Base-by-base conservation (phyloP, 179 eudicot genomes). In the Silene coronaria region DNA sequence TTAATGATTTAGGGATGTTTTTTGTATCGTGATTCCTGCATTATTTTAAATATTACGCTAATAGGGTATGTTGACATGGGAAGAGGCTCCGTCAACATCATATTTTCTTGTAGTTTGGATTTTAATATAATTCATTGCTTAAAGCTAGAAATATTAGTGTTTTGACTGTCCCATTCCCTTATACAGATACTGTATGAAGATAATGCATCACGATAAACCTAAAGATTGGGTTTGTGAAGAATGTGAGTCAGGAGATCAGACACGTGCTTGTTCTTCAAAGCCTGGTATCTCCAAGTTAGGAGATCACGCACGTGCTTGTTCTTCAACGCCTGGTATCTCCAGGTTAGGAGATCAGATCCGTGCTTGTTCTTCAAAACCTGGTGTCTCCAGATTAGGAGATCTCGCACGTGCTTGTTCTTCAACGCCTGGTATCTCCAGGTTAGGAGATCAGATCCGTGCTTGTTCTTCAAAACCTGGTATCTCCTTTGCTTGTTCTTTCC, bases 181-280 rank as follows among this genome's bases (percentile, higher is more conserved):
- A 48, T 74, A 7, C 82, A 82, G 85, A 22, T 82, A 82, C 36
- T 82, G 85, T 80, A 82, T 76, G 85, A 59, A 32, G 74, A 51
- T 72, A 38, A 2, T 46, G 23, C 30, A 34, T 67, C 16, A 26
- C 5, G 75, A 28, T 67, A 66, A 75, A 12, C 61, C 55, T 19
- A 67, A 67, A 17, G n/a, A 46, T 30, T 82, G 85, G 85, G 68
- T 79, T 46, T 82, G 85, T 76, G 85, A 79, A 2, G 85, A 67
- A 28, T 82, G 85, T 11, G 59, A 71, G 62, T 27, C 65, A 46
- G 32, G 28, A 38, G 72, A 32, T 32, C 70, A 9, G 45, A 51
- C 24, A 38, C 66, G 32, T 28, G 32, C 32, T 28, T 28, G 75
- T 77, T 57, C 66, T 7, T 61, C 51, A 4, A 73, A 62, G 71